Evolutionary conservation across 257 asterid genomes (phyloP).

Genomic region (Ilex aquifolium): DNA sequence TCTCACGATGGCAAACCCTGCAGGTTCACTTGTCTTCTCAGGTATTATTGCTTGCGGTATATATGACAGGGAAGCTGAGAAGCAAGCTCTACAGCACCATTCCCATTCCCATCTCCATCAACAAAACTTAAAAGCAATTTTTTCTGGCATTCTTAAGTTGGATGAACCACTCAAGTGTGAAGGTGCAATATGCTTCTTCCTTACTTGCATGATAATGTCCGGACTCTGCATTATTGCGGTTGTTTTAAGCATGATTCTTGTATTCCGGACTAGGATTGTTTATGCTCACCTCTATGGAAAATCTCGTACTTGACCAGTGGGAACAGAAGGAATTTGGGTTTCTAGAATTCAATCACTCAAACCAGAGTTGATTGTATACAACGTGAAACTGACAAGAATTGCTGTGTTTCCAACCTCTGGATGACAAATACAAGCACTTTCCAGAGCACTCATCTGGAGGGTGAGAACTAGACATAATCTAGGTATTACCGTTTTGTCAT

Average conservation of each 20-base stretch:
- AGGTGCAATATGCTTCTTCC: constrained; percentile 1
- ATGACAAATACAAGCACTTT: too few species aligned
- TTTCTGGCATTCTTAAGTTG: neutral
- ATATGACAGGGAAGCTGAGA: constrained; percentile 2
- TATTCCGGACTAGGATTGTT: neutral
- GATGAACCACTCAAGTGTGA: neutral
- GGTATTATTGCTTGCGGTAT: neutral
- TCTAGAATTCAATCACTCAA: too few species aligned
- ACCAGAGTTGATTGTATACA: too few species aligned
- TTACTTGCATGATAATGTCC: neutral
- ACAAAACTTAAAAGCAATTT: neutral
- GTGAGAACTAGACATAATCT: too few species aligned
- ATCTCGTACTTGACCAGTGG: neutral
- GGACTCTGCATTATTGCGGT: constrained; percentile 1
- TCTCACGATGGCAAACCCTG: neutral
- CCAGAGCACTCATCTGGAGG: too few species aligned
- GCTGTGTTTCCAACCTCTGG: too few species aligned
- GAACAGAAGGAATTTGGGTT: too few species aligned
- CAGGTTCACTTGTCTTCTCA: constrained; percentile 1
- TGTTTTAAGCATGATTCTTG: constrained; percentile 3
- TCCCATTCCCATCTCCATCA: neutral
- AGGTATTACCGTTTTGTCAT: too few species aligned
- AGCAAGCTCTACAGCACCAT: neutral
- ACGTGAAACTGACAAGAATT: too few species aligned
- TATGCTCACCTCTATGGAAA: neutral